phyloP scores from a whole-genome alignment of 148 eudicot genomes.

The Euryodendron excelsum region DNA sequence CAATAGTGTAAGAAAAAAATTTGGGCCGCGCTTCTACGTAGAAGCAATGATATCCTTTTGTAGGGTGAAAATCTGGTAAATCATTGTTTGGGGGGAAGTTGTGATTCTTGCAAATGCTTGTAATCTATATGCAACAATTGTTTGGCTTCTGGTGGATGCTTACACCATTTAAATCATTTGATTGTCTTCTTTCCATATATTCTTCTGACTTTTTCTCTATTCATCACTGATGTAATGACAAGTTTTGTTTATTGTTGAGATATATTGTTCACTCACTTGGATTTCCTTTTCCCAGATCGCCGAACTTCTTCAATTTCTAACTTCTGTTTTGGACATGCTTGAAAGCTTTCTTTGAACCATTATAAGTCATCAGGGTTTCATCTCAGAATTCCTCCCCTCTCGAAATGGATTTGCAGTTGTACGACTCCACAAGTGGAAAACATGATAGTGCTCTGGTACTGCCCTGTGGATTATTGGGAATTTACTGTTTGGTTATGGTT shows the following conservation, averaged over 20 bases:
- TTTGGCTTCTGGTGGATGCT: constrained; percentile 23
- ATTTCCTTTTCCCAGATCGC: not conserved
- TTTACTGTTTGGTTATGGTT: too few relatives aligned
- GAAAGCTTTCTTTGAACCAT: not conserved
- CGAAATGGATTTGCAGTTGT: not conserved
- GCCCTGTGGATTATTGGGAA: too few relatives aligned
- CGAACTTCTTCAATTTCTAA: too few relatives aligned
- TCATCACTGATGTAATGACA: not conserved
- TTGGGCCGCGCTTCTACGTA: constrained; percentile 2
- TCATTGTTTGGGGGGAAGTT: constrained; percentile 22
- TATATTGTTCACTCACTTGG: not conserved
- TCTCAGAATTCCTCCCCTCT: too few relatives aligned
- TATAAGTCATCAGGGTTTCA: not conserved
- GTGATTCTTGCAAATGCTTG: constrained; percentile 28
- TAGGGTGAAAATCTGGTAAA: constrained; percentile 18
- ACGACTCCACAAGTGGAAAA: not conserved
- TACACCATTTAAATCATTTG: constrained; percentile 11
- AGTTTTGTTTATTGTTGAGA: not conserved
- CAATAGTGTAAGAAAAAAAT: constrained; percentile 13
- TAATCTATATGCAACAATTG: constrained; percentile 18
- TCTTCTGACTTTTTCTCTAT: not conserved
- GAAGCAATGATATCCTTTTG: constrained; percentile 4
- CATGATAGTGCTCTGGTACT: not conserved
- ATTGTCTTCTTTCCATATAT: not conserved
- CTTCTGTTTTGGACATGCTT: too few relatives aligned